Percentiles rank a stretch among this genome's conserved stretches.
phyloP scores from a whole-genome alignment of 768 basidiomycete genomes.

The Phallus indusiatus region DNA sequence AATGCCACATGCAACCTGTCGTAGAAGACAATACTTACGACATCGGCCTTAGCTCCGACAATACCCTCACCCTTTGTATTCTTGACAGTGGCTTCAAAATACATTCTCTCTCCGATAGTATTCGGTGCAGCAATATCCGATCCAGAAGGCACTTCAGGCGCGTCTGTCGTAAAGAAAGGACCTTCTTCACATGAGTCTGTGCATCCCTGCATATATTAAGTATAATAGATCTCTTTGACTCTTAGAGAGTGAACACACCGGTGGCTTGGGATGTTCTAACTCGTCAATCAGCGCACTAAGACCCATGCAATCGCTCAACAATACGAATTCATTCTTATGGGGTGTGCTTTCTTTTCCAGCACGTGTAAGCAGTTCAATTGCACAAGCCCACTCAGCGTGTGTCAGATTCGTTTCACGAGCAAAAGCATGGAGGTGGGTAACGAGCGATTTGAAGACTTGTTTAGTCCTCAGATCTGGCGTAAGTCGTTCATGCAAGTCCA shows the following conservation, averaged over 20 bases:
- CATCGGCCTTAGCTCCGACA: constrained; percentile 24
- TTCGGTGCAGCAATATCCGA: constrained; percentile 17
- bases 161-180: constrained; percentile 26
- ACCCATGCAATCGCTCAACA: constrained; percentile 30
- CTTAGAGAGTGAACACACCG: constrained; percentile 10
- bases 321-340: constrained; percentile 30
- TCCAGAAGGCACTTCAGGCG: constrained; percentile 22
- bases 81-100: constrained; percentile 25
- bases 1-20: not conserved
- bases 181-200: constrained; percentile 27
- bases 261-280: constrained; percentile 25
- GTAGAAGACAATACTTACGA: constrained; percentile 15
- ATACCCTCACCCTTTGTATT: constrained; percentile 26
- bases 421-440: constrained; percentile 28
- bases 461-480: constrained; percentile 22
- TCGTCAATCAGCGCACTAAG: constrained; percentile 30
- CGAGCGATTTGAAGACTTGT: constrained; percentile 22
- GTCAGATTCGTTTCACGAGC: constrained; percentile 27
- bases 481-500: constrained; percentile 21
- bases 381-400: constrained; percentile 29
- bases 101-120: constrained; percentile 26
- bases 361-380: constrained; percentile 28
- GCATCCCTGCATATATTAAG: constrained; percentile 14
- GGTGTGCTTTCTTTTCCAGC: constrained; percentile 31
- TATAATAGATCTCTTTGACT: not conserved